These are phyloP conservation scores for Linnemannia exigua DNA, from an alignment of 192 early-diverging fungal genomes.

Conservation along the genomic window DNA sequence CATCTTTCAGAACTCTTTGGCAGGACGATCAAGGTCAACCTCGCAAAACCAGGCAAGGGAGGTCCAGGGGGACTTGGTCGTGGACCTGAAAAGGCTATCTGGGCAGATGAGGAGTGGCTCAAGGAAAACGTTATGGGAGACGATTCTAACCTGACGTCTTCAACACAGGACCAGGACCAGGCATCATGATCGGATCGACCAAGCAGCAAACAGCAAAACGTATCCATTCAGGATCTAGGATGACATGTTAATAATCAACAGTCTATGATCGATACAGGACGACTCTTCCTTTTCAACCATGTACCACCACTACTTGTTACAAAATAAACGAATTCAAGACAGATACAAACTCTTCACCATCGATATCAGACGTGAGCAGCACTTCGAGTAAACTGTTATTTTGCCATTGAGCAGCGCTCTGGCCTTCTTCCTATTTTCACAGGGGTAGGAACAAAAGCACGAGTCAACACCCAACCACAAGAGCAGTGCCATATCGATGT, in stretches of 20 bases:
- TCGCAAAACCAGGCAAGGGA: constrained; percentile 77
- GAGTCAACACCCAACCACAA: not conserved
- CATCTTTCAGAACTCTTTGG: constrained; percentile 90
- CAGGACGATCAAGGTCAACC: constrained; percentile 88
- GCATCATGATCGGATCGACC: not conserved
- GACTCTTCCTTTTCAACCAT: not conserved
- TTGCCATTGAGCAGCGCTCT: not conserved
- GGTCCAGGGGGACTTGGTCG: constrained; percentile 57
- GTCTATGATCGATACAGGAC: not conserved
- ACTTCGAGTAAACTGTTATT: not conserved
- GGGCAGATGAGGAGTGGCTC: constrained; percentile 57
- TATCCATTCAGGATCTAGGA: not conserved
- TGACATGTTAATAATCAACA: not conserved
- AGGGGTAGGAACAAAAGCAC: not conserved
- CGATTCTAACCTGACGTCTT: not conserved
- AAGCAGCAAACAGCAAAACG: too few relatives aligned
- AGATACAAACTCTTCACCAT: not conserved
- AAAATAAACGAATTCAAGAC: not conserved
- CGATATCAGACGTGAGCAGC: not conserved
- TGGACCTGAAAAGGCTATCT: constrained; percentile 54
- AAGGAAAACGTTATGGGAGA: constrained; percentile 45
- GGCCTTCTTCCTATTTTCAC: not conserved
- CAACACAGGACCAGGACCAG: constrained; percentile 5
- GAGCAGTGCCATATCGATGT: too few relatives aligned
- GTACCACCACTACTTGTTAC: not conserved